These are phyloP conservation scores for Turritis glabra DNA, from an alignment of 345 rosid genomes.

Conservation along the genomic window DNA sequence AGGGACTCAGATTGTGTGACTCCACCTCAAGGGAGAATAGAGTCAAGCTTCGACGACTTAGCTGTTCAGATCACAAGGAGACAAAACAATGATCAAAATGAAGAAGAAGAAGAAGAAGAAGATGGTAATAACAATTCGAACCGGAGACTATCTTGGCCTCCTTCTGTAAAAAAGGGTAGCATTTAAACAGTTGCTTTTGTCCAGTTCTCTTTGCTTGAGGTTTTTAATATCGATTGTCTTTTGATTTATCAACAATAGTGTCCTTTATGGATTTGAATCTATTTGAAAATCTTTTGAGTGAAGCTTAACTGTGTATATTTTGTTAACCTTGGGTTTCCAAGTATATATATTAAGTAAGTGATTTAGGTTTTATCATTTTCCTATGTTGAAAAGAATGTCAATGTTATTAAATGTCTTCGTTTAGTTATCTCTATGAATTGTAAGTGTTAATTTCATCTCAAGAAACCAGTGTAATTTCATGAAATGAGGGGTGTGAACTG, in stretches of 20 bases:
- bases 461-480: too few relatives aligned
- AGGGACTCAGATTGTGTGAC: slow-evolving; percentile 63
- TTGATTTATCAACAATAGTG: slow-evolving; percentile 8
- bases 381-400: too few relatives aligned
- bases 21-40: slow-evolving; percentile 72
- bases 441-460: too few relatives aligned
- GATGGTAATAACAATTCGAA: slow-evolving; percentile 44
- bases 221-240: slow-evolving; percentile 12
- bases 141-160: slow-evolving; percentile 93
- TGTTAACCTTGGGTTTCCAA: slow-evolving; percentile 10
- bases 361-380: too few relatives aligned
- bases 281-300: background rate
- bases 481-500: too few relatives aligned
- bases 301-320: slow-evolving; percentile 10
- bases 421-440: too few relatives aligned
- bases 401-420: too few relatives aligned
- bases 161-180: slow-evolving; percentile 49
- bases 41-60: slow-evolving; percentile 67
- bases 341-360: too few relatives aligned
- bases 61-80: slow-evolving; percentile 45
- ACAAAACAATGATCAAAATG: slow-evolving; percentile 45
- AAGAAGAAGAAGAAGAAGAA: slow-evolving; percentile 46
- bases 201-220: slow-evolving; percentile 7
- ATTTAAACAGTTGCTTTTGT: background rate
- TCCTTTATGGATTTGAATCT: slow-evolving; percentile 4